phyloP scores from a whole-genome alignment of 139 green algal species.

The Pycnococcus provasolii region DNA sequence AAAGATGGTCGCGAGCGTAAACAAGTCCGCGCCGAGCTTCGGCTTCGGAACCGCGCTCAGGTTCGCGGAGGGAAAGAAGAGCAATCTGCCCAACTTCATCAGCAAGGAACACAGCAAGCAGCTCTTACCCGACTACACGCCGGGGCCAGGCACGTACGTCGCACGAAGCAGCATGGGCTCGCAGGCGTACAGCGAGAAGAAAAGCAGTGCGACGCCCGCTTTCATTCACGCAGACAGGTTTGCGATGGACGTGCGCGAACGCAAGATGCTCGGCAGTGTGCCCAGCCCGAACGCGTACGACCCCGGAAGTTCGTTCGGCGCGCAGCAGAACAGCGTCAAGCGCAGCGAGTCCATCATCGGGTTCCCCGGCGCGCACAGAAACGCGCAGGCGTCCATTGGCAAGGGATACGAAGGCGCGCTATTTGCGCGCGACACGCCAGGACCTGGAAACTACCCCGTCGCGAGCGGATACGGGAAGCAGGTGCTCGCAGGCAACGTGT shows the following conservation, averaged over 20 bases:
- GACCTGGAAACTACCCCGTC: no score
- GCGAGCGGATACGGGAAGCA: no score
- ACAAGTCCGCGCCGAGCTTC: not conserved
- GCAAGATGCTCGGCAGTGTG: no score
- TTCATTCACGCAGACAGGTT: not conserved
- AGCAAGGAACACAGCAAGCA: not conserved
- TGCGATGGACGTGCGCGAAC: no score
- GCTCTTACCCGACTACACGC: not conserved
- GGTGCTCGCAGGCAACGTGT: no score
- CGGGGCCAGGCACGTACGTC: not conserved
- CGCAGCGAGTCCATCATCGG: not conserved
- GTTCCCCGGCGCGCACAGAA: no score
- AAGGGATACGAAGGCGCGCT: no score
- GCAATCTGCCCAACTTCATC: not conserved
- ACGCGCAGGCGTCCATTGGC: no score
- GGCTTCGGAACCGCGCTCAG: not conserved
- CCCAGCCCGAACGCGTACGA: no score
- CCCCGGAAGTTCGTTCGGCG: not conserved
- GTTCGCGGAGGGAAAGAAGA: not conserved
- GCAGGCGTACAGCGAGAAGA: not conserved
- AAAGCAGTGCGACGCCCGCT: not conserved
- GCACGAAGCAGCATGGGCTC: not conserved
- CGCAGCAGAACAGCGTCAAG: not conserved
- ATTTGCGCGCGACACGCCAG: no score
- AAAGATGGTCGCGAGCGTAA: not conserved